A percentile compares a stretch with the other conserved stretches of the same genome.
Evolutionary conservation across 2,329 filamentous ascomycete species (phyloP).

Genomic region (Monosporascus sp.): DNA sequence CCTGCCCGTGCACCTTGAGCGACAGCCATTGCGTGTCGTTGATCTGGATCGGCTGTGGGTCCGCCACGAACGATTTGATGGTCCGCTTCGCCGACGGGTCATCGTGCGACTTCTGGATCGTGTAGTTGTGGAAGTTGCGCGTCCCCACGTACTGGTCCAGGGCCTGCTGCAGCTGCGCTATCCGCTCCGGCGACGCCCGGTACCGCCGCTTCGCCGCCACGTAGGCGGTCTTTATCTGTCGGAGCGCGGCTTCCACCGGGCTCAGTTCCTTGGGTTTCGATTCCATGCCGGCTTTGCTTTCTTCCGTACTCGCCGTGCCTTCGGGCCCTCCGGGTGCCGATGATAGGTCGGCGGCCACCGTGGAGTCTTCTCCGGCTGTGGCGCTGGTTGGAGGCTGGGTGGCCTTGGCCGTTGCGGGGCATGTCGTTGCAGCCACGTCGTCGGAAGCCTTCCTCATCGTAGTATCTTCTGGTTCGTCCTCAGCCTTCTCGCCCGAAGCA

Average conservation of each 20-base stretch:
- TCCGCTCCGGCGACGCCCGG: constrained; percentile 66
- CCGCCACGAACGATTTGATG: constrained; percentile 87
- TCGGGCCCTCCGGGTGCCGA: constrained; percentile 18
- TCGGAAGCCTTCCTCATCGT: constrained; percentile 1
- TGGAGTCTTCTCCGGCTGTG: constrained; percentile 1
- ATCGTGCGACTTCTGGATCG: constrained; percentile 74
- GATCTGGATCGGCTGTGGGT: constrained; percentile 72
- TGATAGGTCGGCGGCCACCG: constrained; percentile 13
- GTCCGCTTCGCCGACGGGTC: constrained; percentile 84
- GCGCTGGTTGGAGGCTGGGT: background rate
- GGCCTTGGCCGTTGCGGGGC: background rate
- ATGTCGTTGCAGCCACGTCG: constrained; percentile 4
- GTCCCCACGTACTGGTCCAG: constrained; percentile 77
- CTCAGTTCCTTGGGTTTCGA: constrained; percentile 35
- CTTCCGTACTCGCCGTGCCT: constrained; percentile 3
- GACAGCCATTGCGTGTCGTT: constrained; percentile 93
- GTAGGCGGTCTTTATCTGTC: constrained; percentile 75
- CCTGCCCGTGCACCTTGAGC: constrained; percentile 93
- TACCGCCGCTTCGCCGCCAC: constrained; percentile 78
- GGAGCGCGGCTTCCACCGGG: constrained; percentile 60
- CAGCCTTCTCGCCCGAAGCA: constrained; percentile 5
- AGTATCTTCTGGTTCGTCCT: constrained; percentile 5
- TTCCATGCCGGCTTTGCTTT: constrained; percentile 11
- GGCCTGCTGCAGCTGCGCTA: constrained; percentile 68
- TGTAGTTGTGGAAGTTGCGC: constrained; percentile 95